phyloP scores from a whole-genome alignment of 257 asterid genomes.

The Ophiorrhiza pumila region DNA sequence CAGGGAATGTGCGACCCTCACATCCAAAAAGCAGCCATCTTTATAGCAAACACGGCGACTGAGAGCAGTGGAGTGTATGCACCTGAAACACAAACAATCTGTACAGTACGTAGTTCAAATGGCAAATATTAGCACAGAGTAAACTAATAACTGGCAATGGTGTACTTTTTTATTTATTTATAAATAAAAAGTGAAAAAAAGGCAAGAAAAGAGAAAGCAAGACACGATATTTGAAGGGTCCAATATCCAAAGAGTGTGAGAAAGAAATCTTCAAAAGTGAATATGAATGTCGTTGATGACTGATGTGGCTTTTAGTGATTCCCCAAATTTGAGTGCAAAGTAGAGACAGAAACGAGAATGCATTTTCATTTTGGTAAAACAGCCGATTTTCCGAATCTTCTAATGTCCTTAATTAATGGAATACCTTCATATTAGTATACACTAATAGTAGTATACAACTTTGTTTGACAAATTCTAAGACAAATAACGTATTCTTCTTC shows the following conservation, averaged over 20 bases:
- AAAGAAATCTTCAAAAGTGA: background rate
- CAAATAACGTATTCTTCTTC: too few species aligned
- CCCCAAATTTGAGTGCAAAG: background rate
- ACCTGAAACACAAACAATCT: conserved; percentile 32
- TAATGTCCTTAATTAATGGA: background rate
- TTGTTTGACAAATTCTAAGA: too few species aligned
- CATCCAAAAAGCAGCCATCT: conserved; percentile 5
- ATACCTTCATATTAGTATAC: too few species aligned
- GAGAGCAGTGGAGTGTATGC: conserved; percentile 26
- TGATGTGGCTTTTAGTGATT: conserved; percentile 6
- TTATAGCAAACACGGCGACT: conserved; percentile 27
- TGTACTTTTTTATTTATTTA: background rate
- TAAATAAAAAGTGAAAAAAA: background rate
- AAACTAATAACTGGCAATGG: background rate
- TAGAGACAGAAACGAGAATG: background rate
- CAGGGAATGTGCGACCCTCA: conserved; percentile 3
- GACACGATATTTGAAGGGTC: conserved; percentile 17
- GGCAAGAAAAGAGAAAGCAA: background rate
- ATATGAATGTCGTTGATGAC: too few species aligned
- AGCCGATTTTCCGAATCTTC: conserved; percentile 10
- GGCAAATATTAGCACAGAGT: conserved; percentile 7
- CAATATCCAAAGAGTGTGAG: background rate
- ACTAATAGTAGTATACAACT: too few species aligned
- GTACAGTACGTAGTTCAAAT: conserved; percentile 6
- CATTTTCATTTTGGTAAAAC: background rate